These are phyloP conservation scores for Blastomyces parvus DNA, from an alignment of 2,329 filamentous ascomycete genomes.

Conservation along the genomic window DNA sequence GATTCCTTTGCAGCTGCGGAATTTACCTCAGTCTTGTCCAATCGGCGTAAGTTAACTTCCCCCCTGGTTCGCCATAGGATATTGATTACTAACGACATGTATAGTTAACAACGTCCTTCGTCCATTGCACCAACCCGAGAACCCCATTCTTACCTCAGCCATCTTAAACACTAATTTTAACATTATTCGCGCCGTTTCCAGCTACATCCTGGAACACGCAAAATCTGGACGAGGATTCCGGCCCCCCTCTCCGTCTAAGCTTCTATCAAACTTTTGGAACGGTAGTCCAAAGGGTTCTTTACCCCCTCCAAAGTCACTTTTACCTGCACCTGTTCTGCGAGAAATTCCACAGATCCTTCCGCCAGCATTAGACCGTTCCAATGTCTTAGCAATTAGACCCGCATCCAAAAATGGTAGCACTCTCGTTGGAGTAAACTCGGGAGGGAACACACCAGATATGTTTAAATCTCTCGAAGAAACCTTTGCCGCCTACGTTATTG, in stretches of 20 bases:
- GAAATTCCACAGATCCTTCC: slow-evolving; percentile 38
- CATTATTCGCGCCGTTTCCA: slow-evolving; percentile 59
- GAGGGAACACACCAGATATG: slow-evolving; percentile 51
- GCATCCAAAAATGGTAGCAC: slow-evolving; percentile 24
- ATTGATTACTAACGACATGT: neutral
- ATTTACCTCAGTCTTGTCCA: slow-evolving; percentile 64
- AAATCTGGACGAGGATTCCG: slow-evolving; percentile 54
- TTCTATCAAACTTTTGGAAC: slow-evolving; percentile 72
- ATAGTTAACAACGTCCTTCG: slow-evolving; percentile 64
- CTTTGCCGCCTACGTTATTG: slow-evolving; percentile 71
- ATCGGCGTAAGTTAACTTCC: slow-evolving; percentile 52
- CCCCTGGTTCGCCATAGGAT: neutral
- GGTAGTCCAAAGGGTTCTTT: slow-evolving; percentile 34
- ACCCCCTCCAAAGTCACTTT: slow-evolving; percentile 27
- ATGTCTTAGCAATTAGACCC: slow-evolving; percentile 38
- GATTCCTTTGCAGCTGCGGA: slow-evolving; percentile 66
- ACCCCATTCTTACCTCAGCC: slow-evolving; percentile 44
- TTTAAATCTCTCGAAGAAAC: slow-evolving; percentile 71
- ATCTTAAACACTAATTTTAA: slow-evolving; percentile 71
- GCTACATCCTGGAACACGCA: slow-evolving; percentile 55
- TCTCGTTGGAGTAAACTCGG: slow-evolving; percentile 39
- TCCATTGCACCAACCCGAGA: slow-evolving; percentile 55
- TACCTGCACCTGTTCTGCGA: slow-evolving; percentile 30
- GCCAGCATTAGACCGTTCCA: slow-evolving; percentile 28
- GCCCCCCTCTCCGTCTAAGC: slow-evolving; percentile 77